phyloP scores from a whole-genome alignment of 257 asterid genomes.

The Nicotiana sylvestris region DNA sequence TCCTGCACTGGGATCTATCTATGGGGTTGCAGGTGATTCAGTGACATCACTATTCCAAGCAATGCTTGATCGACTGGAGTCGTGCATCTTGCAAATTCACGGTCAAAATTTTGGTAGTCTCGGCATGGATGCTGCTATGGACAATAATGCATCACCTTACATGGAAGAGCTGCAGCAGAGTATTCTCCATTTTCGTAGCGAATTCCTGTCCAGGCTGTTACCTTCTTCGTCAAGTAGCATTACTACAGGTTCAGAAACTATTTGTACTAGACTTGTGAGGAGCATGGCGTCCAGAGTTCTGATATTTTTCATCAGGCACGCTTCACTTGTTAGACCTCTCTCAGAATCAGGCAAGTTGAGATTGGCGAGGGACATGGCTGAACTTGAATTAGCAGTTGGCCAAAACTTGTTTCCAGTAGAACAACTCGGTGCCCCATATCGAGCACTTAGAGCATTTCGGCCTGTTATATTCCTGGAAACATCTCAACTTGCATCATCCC shows the following conservation, averaged over 20 bases:
- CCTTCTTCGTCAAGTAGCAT: conserved; percentile 56
- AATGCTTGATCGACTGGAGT: conserved; percentile 88
- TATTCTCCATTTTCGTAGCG: conserved; percentile 72
- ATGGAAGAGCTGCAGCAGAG: conserved; percentile 90
- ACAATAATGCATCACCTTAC: conserved; percentile 78
- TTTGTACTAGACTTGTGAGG: conserved; percentile 78
- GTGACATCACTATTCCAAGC: conserved; percentile 86
- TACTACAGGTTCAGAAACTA: conserved; percentile 52
- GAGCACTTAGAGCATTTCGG: conserved; percentile 90
- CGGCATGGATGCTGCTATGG: conserved; percentile 79
- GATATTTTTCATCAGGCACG: conserved; percentile 80
- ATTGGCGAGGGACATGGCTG: conserved; percentile 98
- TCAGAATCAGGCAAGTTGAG: conserved; percentile 95
- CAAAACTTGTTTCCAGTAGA: conserved; percentile 93
- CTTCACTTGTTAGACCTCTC: conserved; percentile 83
- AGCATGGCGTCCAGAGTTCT: conserved; percentile 90
- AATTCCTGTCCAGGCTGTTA: conserved; percentile 73
- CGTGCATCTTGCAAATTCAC: conserved; percentile 82
- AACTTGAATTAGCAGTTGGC: conserved; percentile 77
- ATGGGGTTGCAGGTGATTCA: conserved; percentile 89
- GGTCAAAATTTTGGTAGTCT: conserved; percentile 73
- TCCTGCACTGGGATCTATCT: conserved; percentile 71
- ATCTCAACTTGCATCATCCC: conserved; percentile 72
- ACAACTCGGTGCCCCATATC: conserved; percentile 90
- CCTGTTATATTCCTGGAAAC: conserved; percentile 92